Base-by-base conservation (phyloP, 371 early-diverging fungal genomes). In the Lichtheimia ornata region DNA sequence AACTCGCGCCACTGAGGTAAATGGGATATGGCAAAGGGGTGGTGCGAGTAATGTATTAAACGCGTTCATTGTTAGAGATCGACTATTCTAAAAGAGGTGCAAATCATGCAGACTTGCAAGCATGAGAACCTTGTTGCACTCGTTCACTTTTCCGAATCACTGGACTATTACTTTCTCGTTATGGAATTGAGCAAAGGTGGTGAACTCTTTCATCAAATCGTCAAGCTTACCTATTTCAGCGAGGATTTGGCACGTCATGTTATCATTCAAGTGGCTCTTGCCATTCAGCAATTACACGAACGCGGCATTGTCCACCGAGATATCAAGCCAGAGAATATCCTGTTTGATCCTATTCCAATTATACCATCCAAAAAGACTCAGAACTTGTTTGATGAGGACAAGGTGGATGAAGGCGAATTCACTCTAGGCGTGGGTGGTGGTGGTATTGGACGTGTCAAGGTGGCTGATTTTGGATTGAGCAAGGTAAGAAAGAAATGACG, bases 231-330 rank as follows among this genome's bases (percentile, higher is more conserved):
- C 12, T 92, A 89, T 68, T 84, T 94, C 25, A 89, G 90, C 52
- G 93, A 94, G 67, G 81, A 83, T 18, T 65, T 91, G 54, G 79
- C 91, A 4, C 86, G 94, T 12, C 91, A 92, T 67, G 90, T 95
- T 49, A 92, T 94, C 62, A 76, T 81, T 22, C 97, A 99, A 76
- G 91, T 99, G 7, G 91, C 97, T 4, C 84, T 88, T 55, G 97
- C 92, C 4, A 81, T 99, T 49, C 84, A 87, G 28, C 94, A 95
- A 71, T 84, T 97, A 53, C 99, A 99, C 69, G 87, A 87, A 44
- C 91, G 91, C 56, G 93, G 93, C 47, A 88, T 97, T 12, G 93
- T 94, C 3, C 97, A 97, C 68, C 88, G 97, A 56, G 96, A 94
- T 70, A 87, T 94, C 63, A 96, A 94, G 73, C 90, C 91, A 30